Evolutionary conservation across 2,329 filamentous ascomycete species (phyloP).

Genomic region (Ophiostoma perfectum): DNA sequence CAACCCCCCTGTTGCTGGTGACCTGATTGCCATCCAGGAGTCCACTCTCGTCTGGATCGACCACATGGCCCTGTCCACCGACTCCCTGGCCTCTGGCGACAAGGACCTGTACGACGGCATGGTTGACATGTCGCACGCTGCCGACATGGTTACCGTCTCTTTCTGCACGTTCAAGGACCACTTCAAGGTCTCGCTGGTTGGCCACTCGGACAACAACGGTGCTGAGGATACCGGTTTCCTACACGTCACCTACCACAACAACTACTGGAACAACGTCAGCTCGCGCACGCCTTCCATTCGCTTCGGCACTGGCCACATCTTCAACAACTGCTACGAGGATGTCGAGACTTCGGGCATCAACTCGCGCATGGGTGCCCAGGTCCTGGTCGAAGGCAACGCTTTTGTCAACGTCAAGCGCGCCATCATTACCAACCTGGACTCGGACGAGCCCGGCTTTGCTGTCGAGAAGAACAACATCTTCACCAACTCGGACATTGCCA

Average conservation of each 20-base stretch:
- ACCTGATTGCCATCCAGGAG: constrained; percentile 4
- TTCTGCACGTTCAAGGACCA: constrained; percentile 2
- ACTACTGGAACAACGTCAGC: constrained; percentile 8
- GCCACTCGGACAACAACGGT: constrained; percentile 4
- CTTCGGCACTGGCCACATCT: constrained; percentile 7
- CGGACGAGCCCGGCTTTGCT: neutral
- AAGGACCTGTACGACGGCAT: constrained; percentile 11
- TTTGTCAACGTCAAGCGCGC: constrained; percentile 4
- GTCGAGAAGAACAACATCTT: constrained; percentile 8
- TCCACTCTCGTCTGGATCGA: constrained; percentile 5
- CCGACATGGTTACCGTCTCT: constrained; percentile 1
- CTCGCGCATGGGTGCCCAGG: constrained; percentile 8
- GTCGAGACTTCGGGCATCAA: constrained; percentile 4
- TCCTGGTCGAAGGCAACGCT: neutral
- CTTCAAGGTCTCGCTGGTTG: constrained; percentile 9
- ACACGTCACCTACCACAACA: constrained; percentile 8
- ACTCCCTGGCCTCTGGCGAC: constrained; percentile 1
- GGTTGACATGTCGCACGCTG: neutral
- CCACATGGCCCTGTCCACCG: constrained; percentile 1
- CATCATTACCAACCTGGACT: neutral
- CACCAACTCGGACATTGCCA: neutral
- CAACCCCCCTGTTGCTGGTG: neutral
- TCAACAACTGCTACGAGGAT: constrained; percentile 8
- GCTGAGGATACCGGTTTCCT: constrained; percentile 3
- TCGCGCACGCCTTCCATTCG: constrained; percentile 1